phyloP scores from a whole-genome alignment of 2,329 filamentous ascomycete species.

The Albophoma yamanashiensis region DNA sequence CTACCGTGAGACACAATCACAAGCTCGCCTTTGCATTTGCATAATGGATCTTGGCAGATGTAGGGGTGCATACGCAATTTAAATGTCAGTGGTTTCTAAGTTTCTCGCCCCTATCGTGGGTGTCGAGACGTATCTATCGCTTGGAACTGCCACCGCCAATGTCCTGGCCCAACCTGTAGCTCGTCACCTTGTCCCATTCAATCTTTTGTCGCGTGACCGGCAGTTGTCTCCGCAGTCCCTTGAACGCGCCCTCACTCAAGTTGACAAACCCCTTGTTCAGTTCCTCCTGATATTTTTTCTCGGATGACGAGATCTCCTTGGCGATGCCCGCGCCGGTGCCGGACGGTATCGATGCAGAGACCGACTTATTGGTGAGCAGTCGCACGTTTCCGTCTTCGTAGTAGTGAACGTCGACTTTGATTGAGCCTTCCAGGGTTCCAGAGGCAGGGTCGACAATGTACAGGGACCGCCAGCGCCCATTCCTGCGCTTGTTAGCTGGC shows the following conservation, averaged over 20 bases:
- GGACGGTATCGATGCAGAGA: slow-evolving; percentile 50
- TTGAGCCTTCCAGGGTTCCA: slow-evolving; percentile 59
- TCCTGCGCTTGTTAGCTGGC: slow-evolving; percentile 42
- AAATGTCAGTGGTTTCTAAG: background rate
- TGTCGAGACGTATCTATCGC: slow-evolving; percentile 23
- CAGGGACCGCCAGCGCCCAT: slow-evolving; percentile 87
- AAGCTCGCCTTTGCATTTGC: background rate
- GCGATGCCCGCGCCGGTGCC: slow-evolving; percentile 58
- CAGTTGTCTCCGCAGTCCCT: slow-evolving; percentile 80
- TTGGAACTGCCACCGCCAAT: slow-evolving; percentile 58
- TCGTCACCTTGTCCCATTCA: slow-evolving; percentile 97
- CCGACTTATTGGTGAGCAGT: slow-evolving; percentile 74
- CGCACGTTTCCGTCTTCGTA: slow-evolving; percentile 99
- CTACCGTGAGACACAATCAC: background rate
- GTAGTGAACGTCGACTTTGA: slow-evolving; percentile 96
- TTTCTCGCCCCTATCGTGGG: background rate
- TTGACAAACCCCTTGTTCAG: slow-evolving; percentile 82
- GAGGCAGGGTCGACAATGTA: slow-evolving; percentile 70
- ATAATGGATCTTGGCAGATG: background rate
- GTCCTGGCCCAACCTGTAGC: slow-evolving; percentile 77
- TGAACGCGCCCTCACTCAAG: slow-evolving; percentile 91
- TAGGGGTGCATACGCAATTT: background rate
- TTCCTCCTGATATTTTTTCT: slow-evolving; percentile 95
- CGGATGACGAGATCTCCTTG: slow-evolving; percentile 64
- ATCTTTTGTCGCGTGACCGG: slow-evolving; percentile 97